Percentiles rank a stretch among this genome's conserved stretches.
These are phyloP conservation scores for Fusarium beomiforme DNA, from an alignment of 2,329 filamentous ascomycete species.

Conservation along the genomic window DNA sequence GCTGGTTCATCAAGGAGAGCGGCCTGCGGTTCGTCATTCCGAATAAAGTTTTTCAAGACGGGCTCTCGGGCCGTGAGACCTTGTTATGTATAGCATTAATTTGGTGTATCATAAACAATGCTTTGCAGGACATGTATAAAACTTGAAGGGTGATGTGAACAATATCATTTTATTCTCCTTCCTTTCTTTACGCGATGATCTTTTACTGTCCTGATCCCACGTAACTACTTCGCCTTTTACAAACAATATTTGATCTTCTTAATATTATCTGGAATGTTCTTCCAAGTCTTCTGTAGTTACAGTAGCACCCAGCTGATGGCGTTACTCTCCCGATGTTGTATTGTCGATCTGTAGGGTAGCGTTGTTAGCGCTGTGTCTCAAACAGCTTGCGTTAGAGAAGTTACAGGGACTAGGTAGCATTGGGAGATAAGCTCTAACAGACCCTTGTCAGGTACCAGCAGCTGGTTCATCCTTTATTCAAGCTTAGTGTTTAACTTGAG, in stretches of 20 bases:
- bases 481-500: conserved; percentile 5
- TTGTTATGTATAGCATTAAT: neutral
- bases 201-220: too few relatives aligned
- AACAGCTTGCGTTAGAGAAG: conserved; percentile 14
- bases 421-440: conserved; percentile 1
- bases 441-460: neutral
- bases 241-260: neutral
- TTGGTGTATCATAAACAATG: neutral
- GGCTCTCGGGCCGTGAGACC: neutral
- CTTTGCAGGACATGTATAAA: neutral
- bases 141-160: neutral
- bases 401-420: neutral
- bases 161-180: neutral
- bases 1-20: neutral
- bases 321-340: neutral
- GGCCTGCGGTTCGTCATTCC: neutral
- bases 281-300: neutral
- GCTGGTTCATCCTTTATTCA: neutral
- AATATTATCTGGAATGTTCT: neutral
- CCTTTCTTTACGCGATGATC: neutral
- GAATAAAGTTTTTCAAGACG: neutral
- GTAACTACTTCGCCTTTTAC: neutral
- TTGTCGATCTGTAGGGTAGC: conserved; percentile 13
- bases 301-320: neutral
- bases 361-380: neutral